Evolutionary conservation across 768 basidiomycete species (phyloP), one percentile per base, ranked within the genome.

Genomic region (Hygrophorus russula): DNA sequence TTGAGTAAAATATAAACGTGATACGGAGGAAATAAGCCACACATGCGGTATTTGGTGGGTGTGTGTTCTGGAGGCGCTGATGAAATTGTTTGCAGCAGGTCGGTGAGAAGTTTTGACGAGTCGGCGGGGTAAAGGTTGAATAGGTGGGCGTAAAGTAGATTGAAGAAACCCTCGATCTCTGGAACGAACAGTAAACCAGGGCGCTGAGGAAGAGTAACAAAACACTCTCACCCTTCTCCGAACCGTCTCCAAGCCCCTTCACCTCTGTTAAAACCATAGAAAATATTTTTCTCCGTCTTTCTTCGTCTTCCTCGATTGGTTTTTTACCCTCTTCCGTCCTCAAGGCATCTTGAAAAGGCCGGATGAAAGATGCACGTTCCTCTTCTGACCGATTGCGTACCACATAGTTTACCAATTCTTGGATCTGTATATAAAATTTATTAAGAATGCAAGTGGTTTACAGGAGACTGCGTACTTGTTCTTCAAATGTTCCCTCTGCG

Each of bases 131-230:
- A 80, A 18, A 84, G 63, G 8, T 71, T 60, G 49, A 84, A 71
- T 31, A 88, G 56, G 62, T 89, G 84, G 2, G 86, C 73, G 53
- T 75, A 82, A 34, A 90, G 57, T 28, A 90, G 70, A 60, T 89
- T 89, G 70, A 88, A 90, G 60, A 89, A 90, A 14, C 88, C 88
- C 63, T 90, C 86, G 49, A 79, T 78, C 63, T 91, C 82, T 85
- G 17, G 15, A 27, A 42, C 24, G 24, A 32, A 53, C 4, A 54
- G 29, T 33, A 41, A 24, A 12, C 38, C 17, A 29, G 17, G 36
- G 12, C 48, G 10, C 40, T 19, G n/a, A 24, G 36, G 41, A 42
- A 34, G 37, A 38, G 13, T 18, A 41, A 44, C 24, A 19, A 39
- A 36, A 13, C 13, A 58, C 73, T 37, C 73, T 37, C 52, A 82